Evolutionary conservation across 352 stramenopile species (phyloP).

Genomic region (Pythium sukuiense): DNA sequence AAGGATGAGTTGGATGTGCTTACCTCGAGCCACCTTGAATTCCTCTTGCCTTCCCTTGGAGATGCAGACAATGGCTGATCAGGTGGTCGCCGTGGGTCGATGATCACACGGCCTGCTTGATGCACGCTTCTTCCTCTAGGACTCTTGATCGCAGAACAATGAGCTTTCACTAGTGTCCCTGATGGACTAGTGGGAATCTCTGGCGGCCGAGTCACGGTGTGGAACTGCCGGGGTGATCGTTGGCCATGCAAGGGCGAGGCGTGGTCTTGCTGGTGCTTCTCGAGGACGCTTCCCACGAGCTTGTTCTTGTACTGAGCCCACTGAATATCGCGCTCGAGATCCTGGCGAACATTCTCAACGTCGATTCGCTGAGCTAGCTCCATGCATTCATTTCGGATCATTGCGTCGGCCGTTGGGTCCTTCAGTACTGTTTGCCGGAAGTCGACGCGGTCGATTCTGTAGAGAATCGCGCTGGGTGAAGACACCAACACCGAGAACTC

Average conservation of each 20-base stretch:
- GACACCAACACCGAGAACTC: slow-evolving; percentile 62
- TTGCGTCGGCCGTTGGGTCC: slow-evolving; percentile 45
- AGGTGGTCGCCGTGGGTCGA: not conserved
- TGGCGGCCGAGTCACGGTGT: slow-evolving; percentile 1
- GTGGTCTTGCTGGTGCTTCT: slow-evolving; percentile 40
- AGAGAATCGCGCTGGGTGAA: slow-evolving; percentile 57
- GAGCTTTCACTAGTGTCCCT: slow-evolving; percentile 2
- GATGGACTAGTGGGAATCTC: slow-evolving; percentile 8
- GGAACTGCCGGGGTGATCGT: slow-evolving; percentile 25
- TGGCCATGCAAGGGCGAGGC: slow-evolving; percentile 39
- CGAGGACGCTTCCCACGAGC: slow-evolving; percentile 38
- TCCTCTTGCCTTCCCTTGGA: not conserved
- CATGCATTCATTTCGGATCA: slow-evolving; percentile 42
- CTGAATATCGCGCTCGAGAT: slow-evolving; percentile 44
- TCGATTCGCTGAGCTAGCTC: slow-evolving; percentile 43
- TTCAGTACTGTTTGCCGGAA: slow-evolving; percentile 69
- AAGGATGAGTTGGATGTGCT: not conserved
- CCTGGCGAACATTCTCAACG: slow-evolving; percentile 37
- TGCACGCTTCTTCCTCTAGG: not conserved
- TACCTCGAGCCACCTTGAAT: slow-evolving; percentile 21
- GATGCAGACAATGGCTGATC: not conserved
- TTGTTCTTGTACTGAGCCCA: slow-evolving; percentile 60
- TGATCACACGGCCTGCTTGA: not conserved
- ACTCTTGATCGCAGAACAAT: slow-evolving; percentile 16
- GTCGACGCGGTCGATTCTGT: slow-evolving; percentile 66